phyloP scores from a whole-genome alignment of 2,329 filamentous ascomycete genomes.

The Phialophora macrospora region DNA sequence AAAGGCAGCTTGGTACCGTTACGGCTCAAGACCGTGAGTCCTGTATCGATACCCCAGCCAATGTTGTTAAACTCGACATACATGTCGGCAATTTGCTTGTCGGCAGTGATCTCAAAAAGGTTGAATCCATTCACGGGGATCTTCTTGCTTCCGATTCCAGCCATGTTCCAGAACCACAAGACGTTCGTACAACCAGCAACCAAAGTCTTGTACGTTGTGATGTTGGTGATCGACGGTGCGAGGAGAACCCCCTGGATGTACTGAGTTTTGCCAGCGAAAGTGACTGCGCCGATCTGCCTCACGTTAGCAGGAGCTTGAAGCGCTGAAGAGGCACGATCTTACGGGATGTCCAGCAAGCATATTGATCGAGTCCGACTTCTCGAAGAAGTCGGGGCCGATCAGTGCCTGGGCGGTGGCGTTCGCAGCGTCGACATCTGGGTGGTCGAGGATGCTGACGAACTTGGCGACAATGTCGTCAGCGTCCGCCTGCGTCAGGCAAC shows the following conservation, averaged over 20 bases:
- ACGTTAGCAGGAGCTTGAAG: not conserved
- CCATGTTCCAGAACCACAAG: conserved; percentile 31
- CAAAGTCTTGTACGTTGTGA: conserved; percentile 24
- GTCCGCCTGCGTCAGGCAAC: conserved; percentile 28
- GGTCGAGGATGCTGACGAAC: conserved; percentile 33
- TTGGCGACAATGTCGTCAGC: conserved; percentile 31
- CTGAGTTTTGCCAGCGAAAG: conserved; percentile 21
- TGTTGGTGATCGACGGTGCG: conserved; percentile 27
- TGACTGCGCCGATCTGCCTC: conserved; percentile 20
- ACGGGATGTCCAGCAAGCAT: conserved; percentile 31
- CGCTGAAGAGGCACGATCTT: conserved; percentile 4
- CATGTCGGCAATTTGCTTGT: conserved; percentile 28
- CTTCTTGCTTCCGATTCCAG: conserved; percentile 28
- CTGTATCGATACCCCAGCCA: conserved; percentile 33
- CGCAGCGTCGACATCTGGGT: conserved; percentile 26
- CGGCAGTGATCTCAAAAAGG: conserved; percentile 25
- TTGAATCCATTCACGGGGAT: conserved; percentile 29
- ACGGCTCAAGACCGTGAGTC: conserved; percentile 23
- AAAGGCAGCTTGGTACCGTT: conserved; percentile 27
- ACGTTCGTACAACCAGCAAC: conserved; percentile 25
- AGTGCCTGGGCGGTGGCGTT: conserved; percentile 33
- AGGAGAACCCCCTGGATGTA: conserved; percentile 32
- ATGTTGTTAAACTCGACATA: conserved; percentile 34
- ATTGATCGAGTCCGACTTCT: conserved; percentile 37
- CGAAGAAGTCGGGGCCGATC: conserved; percentile 29